Base-by-base conservation (phyloP, 2,329 filamentous ascomycete species). In the Trichothecium roseum region DNA sequence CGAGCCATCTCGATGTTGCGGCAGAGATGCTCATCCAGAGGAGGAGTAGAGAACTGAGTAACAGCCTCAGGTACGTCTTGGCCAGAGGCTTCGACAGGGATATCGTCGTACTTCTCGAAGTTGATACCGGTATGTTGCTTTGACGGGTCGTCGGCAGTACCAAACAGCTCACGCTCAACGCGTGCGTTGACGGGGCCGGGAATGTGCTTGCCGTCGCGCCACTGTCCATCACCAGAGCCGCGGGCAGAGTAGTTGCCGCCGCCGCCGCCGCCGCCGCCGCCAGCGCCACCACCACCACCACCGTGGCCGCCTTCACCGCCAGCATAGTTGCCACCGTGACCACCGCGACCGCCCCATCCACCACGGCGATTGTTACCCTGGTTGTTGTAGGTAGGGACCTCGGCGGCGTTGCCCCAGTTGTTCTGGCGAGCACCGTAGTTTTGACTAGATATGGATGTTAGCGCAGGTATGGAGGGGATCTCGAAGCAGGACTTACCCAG, bases 61-160 rank as follows among this genome's bases (percentile, higher is more conserved):
- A 95, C 85, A 28, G 89, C 83, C 55, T 96, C 91, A 31, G 91
- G 91, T 36, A 96, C 87, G 55, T 94, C 78, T 36, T 86, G 81
- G 41, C 91, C 91, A 41, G 89, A 95, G 44, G 91, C 91, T 66
- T 96, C 91, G 45, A 98, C 91, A 37, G 91, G 91, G 47, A 98
- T 98, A 62, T 98, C 91, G 56, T 98, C 91, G 66, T 98, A 98
- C 73, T 98, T 98, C 69, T 94, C 82, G 59, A 98, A 98, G 76
- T 98, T 98, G 82, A 98, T 96, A 64, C 91, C 91, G 24, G 87
- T 95, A 54, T 93, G 84, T 62, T 94, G 84, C 74, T 95, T 96
- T 47, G 82, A 78, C 44, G 89, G 86, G 55, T 96, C 91, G 60
- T 96, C 89, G 50, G 81, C 69, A 34, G 82, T 70, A 54, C 91